A percentile compares a stretch with the other conserved stretches of the same genome.
Evolutionary conservation across 2,329 filamentous ascomycete species (phyloP).

Genomic region (Exophiala sideris): DNA sequence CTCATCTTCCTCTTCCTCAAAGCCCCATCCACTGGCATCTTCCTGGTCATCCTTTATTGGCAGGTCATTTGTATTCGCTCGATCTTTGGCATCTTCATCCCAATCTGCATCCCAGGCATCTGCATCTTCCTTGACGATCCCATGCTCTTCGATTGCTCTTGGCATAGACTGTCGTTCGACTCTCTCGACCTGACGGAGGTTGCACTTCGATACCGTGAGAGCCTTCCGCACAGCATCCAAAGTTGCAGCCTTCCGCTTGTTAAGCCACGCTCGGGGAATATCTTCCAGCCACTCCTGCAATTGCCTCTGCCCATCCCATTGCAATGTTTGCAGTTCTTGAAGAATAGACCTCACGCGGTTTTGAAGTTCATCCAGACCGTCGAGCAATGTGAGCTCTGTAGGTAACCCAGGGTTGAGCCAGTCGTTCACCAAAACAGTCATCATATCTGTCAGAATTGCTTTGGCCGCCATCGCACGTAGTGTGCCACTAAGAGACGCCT

Average conservation of each 20-base stretch:
- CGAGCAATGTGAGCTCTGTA: conserved; percentile 66
- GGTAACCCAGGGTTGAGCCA: conserved; percentile 80
- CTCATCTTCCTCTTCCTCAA: conserved; percentile 41
- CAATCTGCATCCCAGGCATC: conserved; percentile 77
- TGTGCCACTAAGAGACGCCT: conserved; percentile 47
- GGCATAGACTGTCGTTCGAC: conserved; percentile 79
- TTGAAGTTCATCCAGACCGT: conserved; percentile 68
- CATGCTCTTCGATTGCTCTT: conserved; percentile 54
- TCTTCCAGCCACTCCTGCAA: conserved; percentile 77
- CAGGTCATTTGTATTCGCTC: background rate
- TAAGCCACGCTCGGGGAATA: conserved; percentile 79
- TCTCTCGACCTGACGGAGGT: conserved; percentile 70
- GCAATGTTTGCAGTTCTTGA: conserved; percentile 56
- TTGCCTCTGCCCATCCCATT: conserved; percentile 60
- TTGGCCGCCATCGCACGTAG: conserved; percentile 58
- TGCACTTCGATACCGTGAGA: conserved; percentile 64
- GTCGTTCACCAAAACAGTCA: conserved; percentile 63
- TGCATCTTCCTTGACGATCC: conserved; percentile 35
- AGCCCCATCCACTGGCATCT: conserved; percentile 47
- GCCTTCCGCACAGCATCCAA: conserved; percentile 70
- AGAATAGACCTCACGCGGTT: conserved; percentile 64
- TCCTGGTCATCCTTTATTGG: conserved; percentile 49
- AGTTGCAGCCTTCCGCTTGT: conserved; percentile 74
- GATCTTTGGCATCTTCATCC: conserved; percentile 52
- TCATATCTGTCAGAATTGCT: conserved; percentile 67